phyloP scores from a whole-genome alignment of 1,284 basidiomycete genomes.

The Marasmius tenuissimus region DNA sequence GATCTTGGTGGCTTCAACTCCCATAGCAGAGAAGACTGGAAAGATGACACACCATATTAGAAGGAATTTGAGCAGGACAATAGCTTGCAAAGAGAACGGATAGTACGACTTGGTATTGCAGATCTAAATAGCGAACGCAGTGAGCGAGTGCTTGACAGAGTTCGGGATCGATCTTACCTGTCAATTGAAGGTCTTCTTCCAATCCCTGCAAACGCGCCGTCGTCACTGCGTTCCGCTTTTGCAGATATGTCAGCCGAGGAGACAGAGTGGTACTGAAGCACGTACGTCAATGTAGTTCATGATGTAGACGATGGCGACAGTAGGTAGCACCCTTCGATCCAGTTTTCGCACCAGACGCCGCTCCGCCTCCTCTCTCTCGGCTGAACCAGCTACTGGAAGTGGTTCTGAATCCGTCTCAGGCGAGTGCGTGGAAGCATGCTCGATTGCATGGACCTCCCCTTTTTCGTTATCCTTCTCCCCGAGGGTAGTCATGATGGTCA shows the following conservation, averaged over 20 bases:
- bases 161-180: conserved; percentile 28
- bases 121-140: conserved; percentile 35
- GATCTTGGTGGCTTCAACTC: conserved; percentile 31
- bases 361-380: conserved; percentile 30
- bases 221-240: conserved; percentile 59
- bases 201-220: conserved; percentile 63
- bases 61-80: conserved; percentile 62
- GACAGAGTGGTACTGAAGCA: conserved; percentile 8
- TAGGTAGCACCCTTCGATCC: conserved; percentile 58
- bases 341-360: conserved; percentile 50
- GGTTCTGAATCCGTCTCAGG: background rate
- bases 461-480: background rate
- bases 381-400: conserved; percentile 12
- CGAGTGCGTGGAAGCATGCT: background rate
- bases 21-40: background rate
- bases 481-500: background rate
- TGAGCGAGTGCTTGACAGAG: background rate
- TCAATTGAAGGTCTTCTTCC: conserved; percentile 53
- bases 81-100: conserved; percentile 63
- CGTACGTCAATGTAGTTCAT: conserved; percentile 72
- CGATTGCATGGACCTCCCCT: background rate
- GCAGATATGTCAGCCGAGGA: background rate
- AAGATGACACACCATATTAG: conserved; percentile 52
- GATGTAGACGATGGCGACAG: conserved; percentile 60
- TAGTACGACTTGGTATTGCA: conserved; percentile 60